These are phyloP conservation scores for Talaromyces verruculosus DNA, from an alignment of 2,329 filamentous ascomycete species.

Conservation along the genomic window DNA sequence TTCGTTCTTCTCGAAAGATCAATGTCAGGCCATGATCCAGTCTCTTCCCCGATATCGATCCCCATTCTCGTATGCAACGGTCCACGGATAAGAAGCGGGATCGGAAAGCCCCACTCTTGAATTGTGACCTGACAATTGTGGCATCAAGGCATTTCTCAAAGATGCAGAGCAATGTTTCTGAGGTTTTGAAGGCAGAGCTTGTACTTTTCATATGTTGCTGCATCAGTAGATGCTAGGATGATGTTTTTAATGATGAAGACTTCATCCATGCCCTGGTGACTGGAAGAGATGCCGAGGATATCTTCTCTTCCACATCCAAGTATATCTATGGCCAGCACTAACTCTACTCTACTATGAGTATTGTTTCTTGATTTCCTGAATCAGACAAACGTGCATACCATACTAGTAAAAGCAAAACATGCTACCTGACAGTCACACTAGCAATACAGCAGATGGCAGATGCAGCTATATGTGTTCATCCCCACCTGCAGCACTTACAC, in stretches of 20 bases:
- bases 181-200: background rate
- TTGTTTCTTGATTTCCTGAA: background rate
- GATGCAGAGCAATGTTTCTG: background rate
- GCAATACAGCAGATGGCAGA: constrained; percentile 2
- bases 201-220: background rate
- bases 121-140: background rate
- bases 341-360: too few relatives aligned
- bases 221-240: background rate
- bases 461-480: constrained; percentile 10
- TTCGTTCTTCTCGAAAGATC: background rate
- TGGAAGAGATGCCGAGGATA: background rate
- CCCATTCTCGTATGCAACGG: background rate
- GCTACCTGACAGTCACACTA: background rate
- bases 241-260: too few relatives aligned
- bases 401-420: background rate
- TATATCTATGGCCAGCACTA: background rate
- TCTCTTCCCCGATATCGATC: background rate
- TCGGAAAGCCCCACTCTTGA: background rate
- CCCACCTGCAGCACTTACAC: constrained; percentile 6
- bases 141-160: background rate
- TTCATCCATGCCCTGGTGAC: background rate
- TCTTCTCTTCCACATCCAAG: background rate
- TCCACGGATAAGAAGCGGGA: background rate
- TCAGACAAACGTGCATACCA: background rate
- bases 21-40: background rate